Evolutionary conservation across 148 eudicot species (phyloP).

Genomic region (Amaranthus palmeri): DNA sequence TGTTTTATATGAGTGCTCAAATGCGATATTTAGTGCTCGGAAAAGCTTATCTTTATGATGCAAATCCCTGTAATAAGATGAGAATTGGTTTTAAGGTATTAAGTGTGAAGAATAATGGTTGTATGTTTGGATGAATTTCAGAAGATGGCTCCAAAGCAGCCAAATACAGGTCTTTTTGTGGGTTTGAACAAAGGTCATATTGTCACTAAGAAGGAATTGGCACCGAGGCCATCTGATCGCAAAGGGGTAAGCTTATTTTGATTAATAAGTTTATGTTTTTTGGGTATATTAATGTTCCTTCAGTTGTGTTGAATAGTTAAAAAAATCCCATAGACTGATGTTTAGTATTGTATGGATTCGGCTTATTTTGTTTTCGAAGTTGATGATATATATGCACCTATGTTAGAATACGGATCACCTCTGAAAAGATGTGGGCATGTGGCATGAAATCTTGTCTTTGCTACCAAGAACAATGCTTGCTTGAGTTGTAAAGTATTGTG

Average conservation of each 20-base stretch:
- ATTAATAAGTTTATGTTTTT: neutral
- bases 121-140: neutral
- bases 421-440: too few relatives aligned
- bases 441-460: neutral
- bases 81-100: too few relatives aligned
- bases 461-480: neutral
- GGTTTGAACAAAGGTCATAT: conserved; percentile 70
- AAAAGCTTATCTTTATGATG: neutral
- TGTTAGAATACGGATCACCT: too few relatives aligned
- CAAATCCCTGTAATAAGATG: neutral
- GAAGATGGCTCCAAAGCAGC: conserved; percentile 65
- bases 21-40: neutral
- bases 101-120: neutral
- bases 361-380: neutral
- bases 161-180: conserved; percentile 56
- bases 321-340: neutral
- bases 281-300: neutral
- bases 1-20: neutral
- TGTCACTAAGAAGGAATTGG: conserved; percentile 71
- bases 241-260: conserved; percentile 45
- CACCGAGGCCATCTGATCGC: conserved; percentile 63
- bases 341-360: neutral
- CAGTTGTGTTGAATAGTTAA: too few relatives aligned
- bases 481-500: neutral
- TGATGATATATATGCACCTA: neutral